These are phyloP conservation scores for Flaveria trinervia DNA, from an alignment of 129 eudicot species.

Conservation along the genomic window DNA sequence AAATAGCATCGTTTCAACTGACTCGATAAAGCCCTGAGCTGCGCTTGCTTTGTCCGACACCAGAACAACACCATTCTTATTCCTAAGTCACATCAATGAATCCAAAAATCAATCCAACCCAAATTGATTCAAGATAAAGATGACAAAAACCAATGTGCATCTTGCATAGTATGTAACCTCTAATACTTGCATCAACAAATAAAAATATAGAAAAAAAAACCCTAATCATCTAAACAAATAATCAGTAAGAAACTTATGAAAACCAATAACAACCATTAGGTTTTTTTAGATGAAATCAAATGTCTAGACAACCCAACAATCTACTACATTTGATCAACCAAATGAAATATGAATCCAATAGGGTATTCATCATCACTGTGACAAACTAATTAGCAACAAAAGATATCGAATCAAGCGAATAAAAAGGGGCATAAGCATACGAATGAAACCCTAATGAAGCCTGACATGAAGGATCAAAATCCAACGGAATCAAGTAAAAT, in stretches of 20 bases:
- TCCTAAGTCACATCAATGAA: conserved; percentile 27
- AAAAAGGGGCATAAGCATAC: neutral
- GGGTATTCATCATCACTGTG: neutral
- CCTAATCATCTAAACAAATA: neutral
- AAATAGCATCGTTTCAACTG: conserved; percentile 42
- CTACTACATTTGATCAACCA: too few species aligned
- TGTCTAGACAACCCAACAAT: too few species aligned
- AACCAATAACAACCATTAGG: neutral
- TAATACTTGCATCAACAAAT: neutral
- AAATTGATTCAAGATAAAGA: neutral
- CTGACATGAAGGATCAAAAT: neutral
- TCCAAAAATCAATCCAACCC: conserved; percentile 5
- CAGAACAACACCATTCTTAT: conserved; percentile 44
- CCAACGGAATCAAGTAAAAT: neutral
- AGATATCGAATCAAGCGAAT: neutral
- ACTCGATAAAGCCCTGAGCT: conserved; percentile 33
- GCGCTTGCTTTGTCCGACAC: conserved; percentile 53
- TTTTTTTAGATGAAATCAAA: too few species aligned
- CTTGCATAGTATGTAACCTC: neutral
- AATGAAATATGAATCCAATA: neutral
- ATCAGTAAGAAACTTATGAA: neutral
- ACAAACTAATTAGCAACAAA: neutral
- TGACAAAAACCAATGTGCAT: neutral
- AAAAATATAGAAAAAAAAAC: neutral
- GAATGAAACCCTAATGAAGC: neutral